Evolutionary conservation across 2,329 filamentous ascomycete species (phyloP).

Genomic region (Fusarium sp.): DNA sequence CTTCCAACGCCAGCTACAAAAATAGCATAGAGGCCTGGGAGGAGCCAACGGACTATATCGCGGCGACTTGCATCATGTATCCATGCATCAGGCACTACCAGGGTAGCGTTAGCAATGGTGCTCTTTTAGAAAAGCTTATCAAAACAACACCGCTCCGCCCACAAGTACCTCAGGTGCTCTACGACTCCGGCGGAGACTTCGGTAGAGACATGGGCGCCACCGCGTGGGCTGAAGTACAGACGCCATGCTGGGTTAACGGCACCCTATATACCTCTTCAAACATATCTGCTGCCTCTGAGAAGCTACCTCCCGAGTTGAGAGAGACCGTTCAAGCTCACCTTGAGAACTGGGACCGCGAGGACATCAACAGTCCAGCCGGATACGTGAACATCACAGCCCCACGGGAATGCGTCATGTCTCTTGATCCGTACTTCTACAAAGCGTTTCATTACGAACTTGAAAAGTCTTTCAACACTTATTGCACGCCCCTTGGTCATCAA

Average conservation of each 20-base stretch:
- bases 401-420: slow-evolving; percentile 10
- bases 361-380: neutral
- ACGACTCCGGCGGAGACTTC: neutral
- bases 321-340: neutral
- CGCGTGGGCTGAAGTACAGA: neutral
- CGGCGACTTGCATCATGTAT: slow-evolving; percentile 15
- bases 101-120: slow-evolving; percentile 1
- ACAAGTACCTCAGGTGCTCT: neutral
- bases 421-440: neutral
- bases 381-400: slow-evolving; percentile 17
- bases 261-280: slow-evolving; percentile 17
- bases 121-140: neutral
- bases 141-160: slow-evolving; percentile 8
- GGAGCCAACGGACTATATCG: slow-evolving; percentile 9
- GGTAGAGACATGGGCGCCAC: neutral
- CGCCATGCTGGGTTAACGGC: slow-evolving; percentile 9
- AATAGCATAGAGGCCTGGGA: neutral
- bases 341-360: slow-evolving; percentile 2
- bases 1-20: neutral
- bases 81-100: slow-evolving; percentile 20
- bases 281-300: neutral
- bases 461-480: neutral
- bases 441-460: neutral
- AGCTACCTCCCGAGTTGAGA: neutral
- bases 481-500: neutral